Evolutionary conservation across 805 yeast species (phyloP), one percentile per base, ranked within the genome.

Genomic region (Candida insectalens): DNA sequence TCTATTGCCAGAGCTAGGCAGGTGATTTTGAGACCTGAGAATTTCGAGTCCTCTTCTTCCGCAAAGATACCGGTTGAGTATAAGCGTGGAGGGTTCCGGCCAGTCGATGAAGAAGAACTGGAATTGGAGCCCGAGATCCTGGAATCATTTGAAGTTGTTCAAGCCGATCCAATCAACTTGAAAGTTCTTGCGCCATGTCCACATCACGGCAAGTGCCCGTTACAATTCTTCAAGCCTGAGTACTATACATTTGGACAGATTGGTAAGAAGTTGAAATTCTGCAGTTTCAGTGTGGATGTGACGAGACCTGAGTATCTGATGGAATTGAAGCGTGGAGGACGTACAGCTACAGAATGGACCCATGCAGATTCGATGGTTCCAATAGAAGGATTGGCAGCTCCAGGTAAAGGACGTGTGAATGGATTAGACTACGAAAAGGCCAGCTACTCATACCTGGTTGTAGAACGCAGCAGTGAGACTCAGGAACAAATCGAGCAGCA

Each of bases 1-100:
- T 66, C 75, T 3, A 69, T 87, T 37, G 94, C 95, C 0, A 65
- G 96, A 35, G 96, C 96, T 4, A 67, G 98, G 48, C 96, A 89
- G 53, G 59, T 84, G 4, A 74, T 85, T 71, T 60, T 89, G n/a
- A 73, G 97, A 44, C 96, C 96, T 0, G 94, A 81, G 45, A 69
- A 72, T 5, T 65, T 64, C 44, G 63, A 57, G 5, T 55, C 57
- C 9, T 81, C 75, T 42, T 50, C 57, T 26, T 7, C 12, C 23
- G 79, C 79, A 0, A 78, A 78, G 47, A 67, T 76, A 21, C 87
- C 92, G 21, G 63, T 87, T 45, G 81, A 83, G 1, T 82, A 77
- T 56, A 62, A 68, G 26, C 63, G 69, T 19, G 36, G 39, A 23
- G 22, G 14, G 17, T 9, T 12, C 9, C 23, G 10, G 5, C 15